Conservation (phyloP, 2,329 filamentous ascomycete genomes). For the Pestalotiopsis sp. region DNA sequence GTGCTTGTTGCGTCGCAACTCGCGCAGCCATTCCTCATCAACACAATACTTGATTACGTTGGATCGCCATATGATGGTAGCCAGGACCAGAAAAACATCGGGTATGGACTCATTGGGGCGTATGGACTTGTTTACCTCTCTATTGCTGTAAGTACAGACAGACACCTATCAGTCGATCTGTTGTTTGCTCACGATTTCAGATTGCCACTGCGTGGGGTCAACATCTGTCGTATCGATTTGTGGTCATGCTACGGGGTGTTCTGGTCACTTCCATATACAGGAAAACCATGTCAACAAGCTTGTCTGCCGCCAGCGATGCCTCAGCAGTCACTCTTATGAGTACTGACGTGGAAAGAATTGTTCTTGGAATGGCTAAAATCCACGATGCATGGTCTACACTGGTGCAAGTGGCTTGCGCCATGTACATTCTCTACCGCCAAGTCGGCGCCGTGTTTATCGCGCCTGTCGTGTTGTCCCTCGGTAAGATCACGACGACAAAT, state of each 20-base stretch:
- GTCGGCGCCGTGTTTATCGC: constrained; percentile 15
- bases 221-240: constrained; percentile 34
- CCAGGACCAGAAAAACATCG: constrained; percentile 21
- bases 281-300: constrained; percentile 33
- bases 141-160: constrained; percentile 24
- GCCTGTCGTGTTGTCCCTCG: constrained; percentile 14
- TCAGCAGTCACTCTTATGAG: constrained; percentile 16
- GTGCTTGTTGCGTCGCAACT: constrained; percentile 30
- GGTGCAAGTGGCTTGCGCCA: constrained; percentile 15
- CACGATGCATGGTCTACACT: constrained; percentile 15
- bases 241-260: constrained; percentile 32
- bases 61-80: constrained; percentile 9
- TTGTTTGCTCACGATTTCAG: background rate
- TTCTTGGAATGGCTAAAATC: constrained; percentile 12
- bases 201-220: constrained; percentile 34
- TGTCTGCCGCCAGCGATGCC: constrained; percentile 32
- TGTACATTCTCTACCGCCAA: constrained; percentile 17
- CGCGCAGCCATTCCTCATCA: constrained; percentile 35
- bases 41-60: constrained; percentile 18
- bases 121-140: constrained; percentile 36
- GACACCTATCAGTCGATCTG: background rate
- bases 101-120: constrained; percentile 36
- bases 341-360: constrained; percentile 16
- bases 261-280: constrained; percentile 37
- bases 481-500: background rate